These are phyloP conservation scores for Metarhizium humberi DNA, from an alignment of 2,329 filamentous ascomycete species.

Conservation along the genomic window DNA sequence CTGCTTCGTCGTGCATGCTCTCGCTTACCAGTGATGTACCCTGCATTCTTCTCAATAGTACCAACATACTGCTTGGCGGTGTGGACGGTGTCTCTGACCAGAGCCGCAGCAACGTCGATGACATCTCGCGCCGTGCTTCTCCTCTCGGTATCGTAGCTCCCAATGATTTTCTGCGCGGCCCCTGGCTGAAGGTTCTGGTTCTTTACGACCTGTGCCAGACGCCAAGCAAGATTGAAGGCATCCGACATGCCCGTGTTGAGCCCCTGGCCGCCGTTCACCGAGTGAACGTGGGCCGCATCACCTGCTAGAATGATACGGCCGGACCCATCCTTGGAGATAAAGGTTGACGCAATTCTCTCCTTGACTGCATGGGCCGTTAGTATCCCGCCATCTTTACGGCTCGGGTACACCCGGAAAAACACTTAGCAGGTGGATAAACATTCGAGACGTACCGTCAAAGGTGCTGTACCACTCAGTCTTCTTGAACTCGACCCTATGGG, in stretches of 20 bases:
- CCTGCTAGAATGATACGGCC: constrained; percentile 43
- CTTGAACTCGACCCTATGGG: constrained; percentile 31
- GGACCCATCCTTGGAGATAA: constrained; percentile 27
- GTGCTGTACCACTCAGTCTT: constrained; percentile 41
- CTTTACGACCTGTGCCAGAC: constrained; percentile 26
- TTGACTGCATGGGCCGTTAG: constrained; percentile 21
- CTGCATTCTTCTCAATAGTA: constrained; percentile 37
- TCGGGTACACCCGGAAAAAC: too few species aligned
- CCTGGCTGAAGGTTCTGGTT: constrained; percentile 13
- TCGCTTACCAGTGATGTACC: constrained; percentile 34
- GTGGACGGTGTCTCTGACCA: constrained; percentile 34
- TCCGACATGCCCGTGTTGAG: constrained; percentile 50
- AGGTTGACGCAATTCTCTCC: constrained; percentile 28
- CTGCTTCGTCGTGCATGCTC: not conserved
- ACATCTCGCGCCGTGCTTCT: constrained; percentile 33
- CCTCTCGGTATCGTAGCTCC: constrained; percentile 35
- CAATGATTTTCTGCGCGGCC: constrained; percentile 20
- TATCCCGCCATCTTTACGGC: too few species aligned
- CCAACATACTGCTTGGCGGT: constrained; percentile 36
- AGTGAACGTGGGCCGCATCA: constrained; percentile 48
- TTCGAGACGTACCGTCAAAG: constrained; percentile 30
- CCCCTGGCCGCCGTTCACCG: constrained; percentile 46
- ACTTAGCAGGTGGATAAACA: constrained; percentile 1
- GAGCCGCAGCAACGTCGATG: constrained; percentile 34
- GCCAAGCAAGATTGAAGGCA: constrained; percentile 46